phyloP scores from a whole-genome alignment of 768 basidiomycete genomes.

The Kwoniella heveanensis region DNA sequence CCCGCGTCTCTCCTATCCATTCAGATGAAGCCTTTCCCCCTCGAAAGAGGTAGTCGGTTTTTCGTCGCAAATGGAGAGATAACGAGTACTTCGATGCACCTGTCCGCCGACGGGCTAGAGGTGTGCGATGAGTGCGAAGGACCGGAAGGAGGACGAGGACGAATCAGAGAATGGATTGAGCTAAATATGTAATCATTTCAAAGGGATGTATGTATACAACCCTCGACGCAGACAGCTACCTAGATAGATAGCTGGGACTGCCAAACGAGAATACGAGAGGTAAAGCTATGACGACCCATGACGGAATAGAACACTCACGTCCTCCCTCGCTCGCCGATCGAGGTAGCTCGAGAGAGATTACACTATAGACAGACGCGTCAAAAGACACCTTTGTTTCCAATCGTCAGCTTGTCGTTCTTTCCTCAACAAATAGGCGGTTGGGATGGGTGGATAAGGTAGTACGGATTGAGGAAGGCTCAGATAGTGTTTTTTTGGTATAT shows the following conservation, averaged over 20 bases:
- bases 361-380: background rate
- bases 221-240: too few species aligned
- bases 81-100: too few species aligned
- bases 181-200: slow-evolving; percentile 54
- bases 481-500: slow-evolving; percentile 50
- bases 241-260: background rate
- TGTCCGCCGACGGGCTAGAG: slow-evolving; percentile 28
- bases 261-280: background rate
- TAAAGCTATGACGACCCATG: background rate
- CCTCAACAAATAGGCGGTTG: too few species aligned
- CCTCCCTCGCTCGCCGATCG: background rate
- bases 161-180: slow-evolving; percentile 56
- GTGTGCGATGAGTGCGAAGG: slow-evolving; percentile 24
- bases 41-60: slow-evolving; percentile 27
- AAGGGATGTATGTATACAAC: background rate
- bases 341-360: background rate
- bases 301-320: background rate
- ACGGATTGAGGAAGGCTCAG: slow-evolving; percentile 29
- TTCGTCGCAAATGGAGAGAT: too few species aligned
- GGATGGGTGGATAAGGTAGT: background rate
- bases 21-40: background rate
- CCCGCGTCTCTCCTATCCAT: background rate
- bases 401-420: too few species aligned
- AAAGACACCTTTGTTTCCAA: background rate
- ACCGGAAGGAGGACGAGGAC: slow-evolving; percentile 23